Evolutionary conservation across 805 yeast species (phyloP).

Genomic region (Barnettozyma siamensis): DNA sequence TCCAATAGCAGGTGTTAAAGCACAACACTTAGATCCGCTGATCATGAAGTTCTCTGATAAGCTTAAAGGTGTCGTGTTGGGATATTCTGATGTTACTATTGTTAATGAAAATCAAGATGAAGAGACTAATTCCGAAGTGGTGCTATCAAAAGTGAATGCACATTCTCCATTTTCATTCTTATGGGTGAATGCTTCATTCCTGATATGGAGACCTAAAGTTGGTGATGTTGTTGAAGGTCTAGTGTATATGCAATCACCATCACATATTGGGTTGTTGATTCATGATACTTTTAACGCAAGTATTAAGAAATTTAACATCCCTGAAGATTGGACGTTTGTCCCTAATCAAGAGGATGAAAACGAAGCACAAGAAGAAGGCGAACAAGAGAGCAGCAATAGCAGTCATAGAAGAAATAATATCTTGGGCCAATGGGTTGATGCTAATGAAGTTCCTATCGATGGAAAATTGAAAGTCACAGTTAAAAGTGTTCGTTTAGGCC

Average conservation of each 20-base stretch:
- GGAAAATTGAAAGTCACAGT: slow-evolving; percentile 78
- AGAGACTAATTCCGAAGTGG: slow-evolving; percentile 31
- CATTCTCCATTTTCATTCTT: slow-evolving; percentile 83
- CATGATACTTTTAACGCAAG: slow-evolving; percentile 95
- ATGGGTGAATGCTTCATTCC: slow-evolving; percentile 79
- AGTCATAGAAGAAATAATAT: slow-evolving; percentile 17
- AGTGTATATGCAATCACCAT: slow-evolving; percentile 87
- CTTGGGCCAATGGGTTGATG: slow-evolving; percentile 87
- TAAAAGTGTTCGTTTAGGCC: slow-evolving; percentile 65
- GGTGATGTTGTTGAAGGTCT: slow-evolving; percentile 86
- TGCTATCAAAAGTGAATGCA: slow-evolving; percentile 58
- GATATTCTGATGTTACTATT: slow-evolving; percentile 63
- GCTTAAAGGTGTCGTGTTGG: slow-evolving; percentile 77
- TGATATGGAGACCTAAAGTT: slow-evolving; percentile 86
- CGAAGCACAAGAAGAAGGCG: slow-evolving; percentile 21
- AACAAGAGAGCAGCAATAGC: slow-evolving; percentile 3
- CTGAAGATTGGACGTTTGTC: slow-evolving; percentile 79
- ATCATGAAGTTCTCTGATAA: slow-evolving; percentile 73
- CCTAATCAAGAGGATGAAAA: slow-evolving; percentile 69
- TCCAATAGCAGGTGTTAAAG: slow-evolving; percentile 74
- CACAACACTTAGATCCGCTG: slow-evolving; percentile 87
- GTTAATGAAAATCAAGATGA: slow-evolving; percentile 29
- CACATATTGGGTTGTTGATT: slow-evolving; percentile 86
- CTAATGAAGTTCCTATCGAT: slow-evolving; percentile 63
- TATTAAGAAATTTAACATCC: slow-evolving; percentile 78